Base-by-base conservation (phyloP, 306 rosid species). In the Acacia crassicarpa region DNA sequence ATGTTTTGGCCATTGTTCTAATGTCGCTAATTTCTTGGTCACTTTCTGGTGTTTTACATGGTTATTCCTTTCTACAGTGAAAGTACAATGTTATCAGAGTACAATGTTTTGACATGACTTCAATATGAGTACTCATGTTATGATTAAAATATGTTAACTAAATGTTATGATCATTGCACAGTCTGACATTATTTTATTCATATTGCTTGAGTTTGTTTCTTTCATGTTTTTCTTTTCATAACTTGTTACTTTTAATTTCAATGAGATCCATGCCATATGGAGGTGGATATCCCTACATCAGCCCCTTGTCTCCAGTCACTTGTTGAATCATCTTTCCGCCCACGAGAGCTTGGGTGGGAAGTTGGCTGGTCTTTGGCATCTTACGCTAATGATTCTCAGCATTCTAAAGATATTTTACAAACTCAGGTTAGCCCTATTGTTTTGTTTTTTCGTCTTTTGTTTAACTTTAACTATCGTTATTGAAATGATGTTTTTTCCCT, bases 361-460 rank as follows among this genome's bases (percentile, higher is more conserved):
- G 88, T 89, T 67, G 98, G 99, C 79, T 95, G 98, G 98, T 93
- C 96, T 78, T 86, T 95, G 88, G 91, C 97, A 80, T 93, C 98
- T 56, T 65, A 86, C 61, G 79, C 53, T 78, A 91, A 75, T 43
- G 90, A 83, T 82, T 80, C 91, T 58, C 91, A 85, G 69, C 78
- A 87, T 48, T 76, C 87, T 61, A 77, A 49, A 71, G 88, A 80
- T 72, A 49, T 44, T 58, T 72, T 86, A 65, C 83, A 76, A 81
- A 86, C 83, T 81, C 89, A 88, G 97, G 98, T 90, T 84, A 74
- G 87, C 45, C 48, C 30, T 43, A 2, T 63, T 82, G 4, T 59
- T 82, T 72, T 19, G 46, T 81, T 35, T 56, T 44, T 41, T 16
- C 4, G 35, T 43, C 32, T 14, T 53, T 44, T 69, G 3, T 48